phyloP scores from a whole-genome alignment of 164 flowering plant species.

The Cinnamomum chago region DNA sequence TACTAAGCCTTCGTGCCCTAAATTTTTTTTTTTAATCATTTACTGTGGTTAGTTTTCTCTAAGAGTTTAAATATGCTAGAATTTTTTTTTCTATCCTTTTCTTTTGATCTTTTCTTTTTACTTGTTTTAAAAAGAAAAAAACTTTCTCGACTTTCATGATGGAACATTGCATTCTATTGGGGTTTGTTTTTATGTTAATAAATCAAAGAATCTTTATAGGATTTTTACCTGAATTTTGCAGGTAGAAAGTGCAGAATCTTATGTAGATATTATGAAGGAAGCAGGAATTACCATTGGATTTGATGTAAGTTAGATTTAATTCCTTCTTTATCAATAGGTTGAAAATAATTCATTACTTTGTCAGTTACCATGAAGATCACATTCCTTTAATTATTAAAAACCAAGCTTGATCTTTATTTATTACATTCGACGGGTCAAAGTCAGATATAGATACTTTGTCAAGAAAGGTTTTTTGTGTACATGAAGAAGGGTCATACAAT shows the following conservation, averaged over 20 bases:
- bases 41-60: background rate
- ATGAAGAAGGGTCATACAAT: no score
- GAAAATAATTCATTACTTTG: background rate
- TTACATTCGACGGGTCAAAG: background rate
- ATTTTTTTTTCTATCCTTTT: no score
- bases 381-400: background rate
- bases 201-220: background rate
- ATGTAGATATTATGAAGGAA: conserved; percentile 40
- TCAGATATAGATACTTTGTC: background rate
- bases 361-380: background rate
- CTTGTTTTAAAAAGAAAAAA: no score
- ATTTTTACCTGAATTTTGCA: conserved; percentile 17
- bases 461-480: no score
- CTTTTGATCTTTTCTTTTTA: no score
- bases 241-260: conserved; percentile 79
- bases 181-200: background rate
- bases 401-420: background rate
- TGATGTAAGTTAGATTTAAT: conserved; percentile 47
- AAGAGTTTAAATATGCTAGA: background rate
- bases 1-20: background rate
- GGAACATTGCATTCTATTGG: no score
- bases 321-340: background rate
- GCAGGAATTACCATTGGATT: conserved; percentile 60
- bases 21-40: no score
- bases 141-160: background rate